Base-by-base conservation (phyloP, 306 rosid genomes). In the Lagenaria siceraria region DNA sequence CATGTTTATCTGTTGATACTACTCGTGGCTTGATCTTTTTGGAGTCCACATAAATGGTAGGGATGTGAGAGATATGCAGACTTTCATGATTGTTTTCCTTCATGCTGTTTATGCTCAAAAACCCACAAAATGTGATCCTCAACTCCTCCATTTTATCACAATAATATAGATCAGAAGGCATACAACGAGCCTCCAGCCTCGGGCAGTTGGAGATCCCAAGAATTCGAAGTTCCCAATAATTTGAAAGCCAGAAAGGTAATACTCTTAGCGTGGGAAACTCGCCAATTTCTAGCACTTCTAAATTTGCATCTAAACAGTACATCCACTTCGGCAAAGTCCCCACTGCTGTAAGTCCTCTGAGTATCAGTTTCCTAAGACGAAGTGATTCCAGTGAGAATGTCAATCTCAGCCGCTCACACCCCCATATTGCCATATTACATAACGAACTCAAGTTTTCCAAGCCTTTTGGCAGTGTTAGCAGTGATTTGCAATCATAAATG, bases 161-260 rank as follows among this genome's bases (percentile, higher is more conserved):
- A 24, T 12, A 1, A 0, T 11, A 0, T 0, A 69, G 3, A 2
- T 43, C 0, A 12, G 0, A 0, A 43, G 11, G 56, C 14, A 69
- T 5, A 12, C 1, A 0, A 43, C 22, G 21, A 43, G 13, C 21
- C 13, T 6, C 12, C 75, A 69, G 25, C 42, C 8, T 25, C 10
- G 76, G 76, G 24, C 76, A 71, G 38, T 71, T 48, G 24, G 76
- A 71, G 76, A 71, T 48, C 25, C 76, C 59, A 18, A 71, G 76
- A 13, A 71, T 48, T 48, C 59, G 22, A 25, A 71, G 59, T 71
- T 13, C 21, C 75, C 59, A 27, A 0, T 25, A 48, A 5, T 43
- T 4, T 19, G 11, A 4, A 29, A 51, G 3, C 77, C 62, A 73
- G 5, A 0, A 0, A 5, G 78, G 78, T 14, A 74, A 31, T n/a